Evolutionary conservation across 768 basidiomycete genomes (phyloP), one percentile per base, ranked within the genome.

Genomic region (Fibroporia radiculosa): DNA sequence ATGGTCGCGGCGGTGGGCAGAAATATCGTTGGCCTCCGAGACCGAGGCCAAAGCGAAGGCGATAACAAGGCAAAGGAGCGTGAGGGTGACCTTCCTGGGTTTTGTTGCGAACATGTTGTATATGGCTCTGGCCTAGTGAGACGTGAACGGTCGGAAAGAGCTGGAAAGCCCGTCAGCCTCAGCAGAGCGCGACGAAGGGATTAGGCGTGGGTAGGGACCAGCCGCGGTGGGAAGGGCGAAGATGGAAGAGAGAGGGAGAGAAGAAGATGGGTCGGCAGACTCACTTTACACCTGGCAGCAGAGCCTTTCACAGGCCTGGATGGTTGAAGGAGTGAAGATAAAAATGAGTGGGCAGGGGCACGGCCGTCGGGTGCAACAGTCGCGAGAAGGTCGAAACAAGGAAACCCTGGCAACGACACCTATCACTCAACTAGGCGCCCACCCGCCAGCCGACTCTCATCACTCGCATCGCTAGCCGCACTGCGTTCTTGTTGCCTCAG

Each of bases 61-160:
- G 51, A 76, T 69, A 56, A 79, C 52, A 61, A 64, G 75, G 58
- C 78, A 67, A 74, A 87, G 58, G 73, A 88, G 69, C 56, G 81
- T 76, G 68, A 83, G 66, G 53, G 70, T 65, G 58, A 76, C 57
- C 55, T 65, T 68, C 58, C 62, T 62, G 55, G 63, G 52, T 46
- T 63, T 72, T 54, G 68, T 64, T 52, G 66, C 54, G 56, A 72
- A 66, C 81, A 82, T 85, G 63, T 57, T 58, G 58, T 44, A 47
- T 35, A 35, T 36, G 33, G 38, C 28, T 39, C 40, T 47, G 45
- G 42, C 31, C 41, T 35, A 33, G 36, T 24, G 43, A 40, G 20
- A 41, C 42, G 42, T 44, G 22, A 20, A 42, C 34, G 42, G 42
- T 22, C 42, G 46, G 14, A 42, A 42, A 29, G 32, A 31, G 38